Base-by-base conservation (phyloP, 108 stramenopile genomes). In the Nitzschia palea region DNA sequence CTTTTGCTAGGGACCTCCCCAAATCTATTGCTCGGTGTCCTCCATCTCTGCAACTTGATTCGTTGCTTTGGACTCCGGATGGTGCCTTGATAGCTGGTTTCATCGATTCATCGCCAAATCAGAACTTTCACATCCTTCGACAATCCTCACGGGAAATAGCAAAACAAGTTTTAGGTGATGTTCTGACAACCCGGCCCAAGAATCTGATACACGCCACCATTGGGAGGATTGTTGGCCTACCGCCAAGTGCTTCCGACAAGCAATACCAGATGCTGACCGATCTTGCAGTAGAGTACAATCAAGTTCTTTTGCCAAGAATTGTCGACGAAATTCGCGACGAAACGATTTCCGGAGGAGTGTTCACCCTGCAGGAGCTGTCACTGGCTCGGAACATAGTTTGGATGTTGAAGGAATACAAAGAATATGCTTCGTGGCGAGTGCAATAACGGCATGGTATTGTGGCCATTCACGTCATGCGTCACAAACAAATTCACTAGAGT, bases 71-170 rank as follows among this genome's bases (percentile, higher is more conserved):
- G 53, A 69, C 68, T 4, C 55, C 57, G 5, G 68, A 69, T 69
- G 68, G 68, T 9, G 68, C 68, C 29, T 57, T 69, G 68, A 69
- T 69, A 26, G 68, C 68, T 20, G 68, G 68, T 8, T 69, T 69
- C 44, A 35, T 69, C 17, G 68, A 69, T 17, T 2, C 17, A 36
- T 36, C 36, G 5, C 30, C 8, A 4, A 36, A 60, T 36, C 25
- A 42, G 20, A 9, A 36, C 14, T 60, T 40, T 28, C 35, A 42
- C n/a, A 42, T 22, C 3, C 34, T 60, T 6, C 59, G 37, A 9
- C 23, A 25, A 9, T 36, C 37, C 3, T 60, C 59, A 10, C 22
- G 25, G 20, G 23, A 3, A 12, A 60, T 42, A 22, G 59, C 59
- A 4, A 12, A 12, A 23, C 12, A 36, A 3, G 23, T 22, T 25